phyloP scores from a whole-genome alignment of 1,284 basidiomycete genomes.

The Malassezia restricta region DNA sequence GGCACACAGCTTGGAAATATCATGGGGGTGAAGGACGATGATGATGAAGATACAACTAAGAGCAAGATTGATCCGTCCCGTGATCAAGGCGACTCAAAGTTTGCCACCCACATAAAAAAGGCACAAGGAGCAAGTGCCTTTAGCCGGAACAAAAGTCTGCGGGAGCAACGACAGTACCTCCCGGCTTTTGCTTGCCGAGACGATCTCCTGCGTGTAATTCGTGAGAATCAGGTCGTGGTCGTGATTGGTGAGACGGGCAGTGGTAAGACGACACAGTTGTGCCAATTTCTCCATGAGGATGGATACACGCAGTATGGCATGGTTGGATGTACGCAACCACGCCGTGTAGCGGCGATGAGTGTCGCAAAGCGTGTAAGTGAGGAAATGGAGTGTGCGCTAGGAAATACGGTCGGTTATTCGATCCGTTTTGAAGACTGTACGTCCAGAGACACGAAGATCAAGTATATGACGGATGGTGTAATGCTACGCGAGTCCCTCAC shows the following conservation, averaged over 20 bases:
- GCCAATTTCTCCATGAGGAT: constrained; percentile 87
- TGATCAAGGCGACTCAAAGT: constrained; percentile 83
- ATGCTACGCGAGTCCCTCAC: constrained; percentile 86
- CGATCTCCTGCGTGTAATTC: constrained; percentile 72
- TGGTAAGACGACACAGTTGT: constrained; percentile 83
- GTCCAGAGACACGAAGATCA: constrained; percentile 78
- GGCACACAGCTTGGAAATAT: constrained; percentile 91
- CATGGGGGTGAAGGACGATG: constrained; percentile 91
- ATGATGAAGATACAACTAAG: constrained; percentile 48
- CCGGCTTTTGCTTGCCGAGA: constrained; percentile 96
- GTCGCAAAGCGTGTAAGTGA: constrained; percentile 97
- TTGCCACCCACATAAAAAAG: constrained; percentile 66
- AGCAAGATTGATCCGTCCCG: constrained; percentile 42
- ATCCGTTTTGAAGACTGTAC: constrained; percentile 98
- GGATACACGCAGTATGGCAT: constrained; percentile 79
- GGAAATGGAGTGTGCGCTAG: constrained; percentile 69
- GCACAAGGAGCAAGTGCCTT: constrained; percentile 52
- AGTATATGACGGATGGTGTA: constrained; percentile 92
- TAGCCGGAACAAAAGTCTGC: constrained; percentile 68
- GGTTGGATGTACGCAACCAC: constrained; percentile 88
- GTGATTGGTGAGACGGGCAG: constrained; percentile 93
- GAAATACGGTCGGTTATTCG: constrained; percentile 79
- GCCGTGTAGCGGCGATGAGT: constrained; percentile 95
- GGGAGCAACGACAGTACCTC: constrained; percentile 89
- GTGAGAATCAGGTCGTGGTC: constrained; percentile 87